Conservation (phyloP, 2,329 filamentous ascomycete species). For the Neopestalotiopsis rosae region DNA sequence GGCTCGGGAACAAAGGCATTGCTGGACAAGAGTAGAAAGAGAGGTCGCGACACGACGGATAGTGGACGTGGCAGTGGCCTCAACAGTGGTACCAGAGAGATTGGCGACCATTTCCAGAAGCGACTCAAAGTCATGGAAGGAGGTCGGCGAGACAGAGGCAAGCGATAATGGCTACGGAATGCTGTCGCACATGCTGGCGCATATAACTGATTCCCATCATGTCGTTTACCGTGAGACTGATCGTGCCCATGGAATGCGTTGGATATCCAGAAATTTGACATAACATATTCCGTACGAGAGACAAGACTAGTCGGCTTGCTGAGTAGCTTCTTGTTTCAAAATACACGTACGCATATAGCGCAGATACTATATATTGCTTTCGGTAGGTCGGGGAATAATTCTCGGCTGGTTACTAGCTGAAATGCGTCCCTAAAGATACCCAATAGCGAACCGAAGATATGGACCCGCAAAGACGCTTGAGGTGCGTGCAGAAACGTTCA, state of each 20-base stretch:
- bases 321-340: too few species aligned
- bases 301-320: too few species aligned
- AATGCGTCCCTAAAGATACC: neutral
- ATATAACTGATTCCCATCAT: too few species aligned
- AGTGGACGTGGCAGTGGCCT: slow-evolving; percentile 68
- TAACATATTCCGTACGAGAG: too few species aligned
- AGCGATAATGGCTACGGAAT: slow-evolving; percentile 26
- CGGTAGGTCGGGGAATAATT: too few species aligned
- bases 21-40: slow-evolving; percentile 86
- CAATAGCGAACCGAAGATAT: neutral
- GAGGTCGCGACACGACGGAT: slow-evolving; percentile 71
- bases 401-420: too few species aligned
- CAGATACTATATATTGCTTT: too few species aligned
- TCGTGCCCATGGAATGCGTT: too few species aligned
- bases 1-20: slow-evolving; percentile 63
- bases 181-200: too few species aligned
- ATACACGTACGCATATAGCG: too few species aligned
- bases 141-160: slow-evolving; percentile 44
- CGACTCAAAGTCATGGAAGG: slow-evolving; percentile 60
- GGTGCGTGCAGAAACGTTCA: neutral
- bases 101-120: slow-evolving; percentile 79
- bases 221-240: too few species aligned
- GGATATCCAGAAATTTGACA: too few species aligned
- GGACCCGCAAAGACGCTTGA: neutral
- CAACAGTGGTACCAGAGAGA: slow-evolving; percentile 51